phyloP scores from a whole-genome alignment of 2,329 filamentous ascomycete genomes.

The Penicillium sp. region DNA sequence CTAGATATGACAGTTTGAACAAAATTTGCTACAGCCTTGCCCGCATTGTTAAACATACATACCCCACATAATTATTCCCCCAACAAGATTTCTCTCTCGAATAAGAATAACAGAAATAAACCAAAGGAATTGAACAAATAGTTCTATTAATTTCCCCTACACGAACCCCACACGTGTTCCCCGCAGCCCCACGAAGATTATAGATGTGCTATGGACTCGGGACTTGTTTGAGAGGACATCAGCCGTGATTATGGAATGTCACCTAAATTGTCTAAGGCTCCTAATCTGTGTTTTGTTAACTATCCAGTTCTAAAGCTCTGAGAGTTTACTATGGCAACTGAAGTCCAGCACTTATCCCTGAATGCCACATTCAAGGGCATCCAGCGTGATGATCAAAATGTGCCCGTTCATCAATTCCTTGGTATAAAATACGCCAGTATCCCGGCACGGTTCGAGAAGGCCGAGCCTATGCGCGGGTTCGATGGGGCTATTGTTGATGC shows the following conservation, averaged over 20 bases:
- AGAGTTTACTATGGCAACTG: constrained; percentile 20
- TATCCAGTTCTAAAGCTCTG: not conserved
- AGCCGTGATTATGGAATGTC: constrained; percentile 9
- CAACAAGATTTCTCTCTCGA: too few relatives aligned
- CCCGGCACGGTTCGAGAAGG: constrained; percentile 33
- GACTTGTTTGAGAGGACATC: constrained; percentile 14
- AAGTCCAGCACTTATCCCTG: constrained; percentile 26
- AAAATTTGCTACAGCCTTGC: not conserved
- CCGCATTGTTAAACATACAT: not conserved
- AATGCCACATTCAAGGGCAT: constrained; percentile 32
- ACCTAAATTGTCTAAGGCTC: not conserved
- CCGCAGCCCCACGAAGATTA: not conserved
- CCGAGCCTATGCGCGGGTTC: constrained; percentile 26
- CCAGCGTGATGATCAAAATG: constrained; percentile 7
- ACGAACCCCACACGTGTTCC: not conserved
- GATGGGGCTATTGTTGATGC: constrained; percentile 35
- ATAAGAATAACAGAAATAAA: too few relatives aligned
- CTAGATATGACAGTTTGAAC: not conserved
- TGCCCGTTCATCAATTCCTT: constrained; percentile 28
- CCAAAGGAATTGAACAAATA: not conserved
- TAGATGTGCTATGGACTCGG: constrained; percentile 8
- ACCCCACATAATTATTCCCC: too few relatives aligned
- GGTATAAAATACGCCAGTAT: constrained; percentile 36
- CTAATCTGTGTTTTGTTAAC: not conserved
- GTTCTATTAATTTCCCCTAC: not conserved